Base-by-base conservation (phyloP, 805 yeast species). In the Schwanniomyces vanrijiae region DNA sequence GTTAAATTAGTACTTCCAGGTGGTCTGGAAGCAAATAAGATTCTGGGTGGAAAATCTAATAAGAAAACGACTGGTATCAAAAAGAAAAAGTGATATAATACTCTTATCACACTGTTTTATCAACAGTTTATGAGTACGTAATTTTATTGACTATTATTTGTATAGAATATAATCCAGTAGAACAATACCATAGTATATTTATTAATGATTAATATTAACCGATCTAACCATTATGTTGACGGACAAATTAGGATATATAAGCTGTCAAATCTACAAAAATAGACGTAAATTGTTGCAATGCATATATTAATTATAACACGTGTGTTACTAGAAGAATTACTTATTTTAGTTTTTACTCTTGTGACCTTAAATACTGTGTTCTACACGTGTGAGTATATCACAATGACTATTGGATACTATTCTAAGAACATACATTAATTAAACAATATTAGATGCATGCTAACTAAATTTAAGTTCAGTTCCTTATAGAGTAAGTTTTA, bases 1-100 rank as follows among this genome's bases (percentile, higher is more conserved):
- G 68, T 90, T 54, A 86, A 85, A 57, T 71, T 85, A 25, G 73
- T 80, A 2, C 64, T 82, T 37, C 86, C 90, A 0, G 84, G 81
- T 4, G 59, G 40, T 11, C 31, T 26, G 5, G 44, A 44, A 4
- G 14, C 35, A 31, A 31, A 31, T 16, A 31, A 18, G 20, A 20
- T 10, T 7, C 18, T 14, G 18, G 19, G 19, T 31, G 37, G 40
- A n/a, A 35, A 22, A 14, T 24, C 44, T 5, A 16, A 22, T 13
- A 45, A 40, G 22, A 26, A 19, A 22, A 37, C 43, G 33, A 19
- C 29, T 4, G 21, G 40, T 2, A 5, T 24, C n/a, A 44, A 49
- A 28, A 48, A 20, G 24, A 31, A 31, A 31, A 31, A 31, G 19
- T 31, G 35, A 31, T 31, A 13, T 7, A 4, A 6, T 7, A 9